phyloP scores from a whole-genome alignment of 2,329 filamentous ascomycete genomes.

The Alternaria brassicicola region DNA sequence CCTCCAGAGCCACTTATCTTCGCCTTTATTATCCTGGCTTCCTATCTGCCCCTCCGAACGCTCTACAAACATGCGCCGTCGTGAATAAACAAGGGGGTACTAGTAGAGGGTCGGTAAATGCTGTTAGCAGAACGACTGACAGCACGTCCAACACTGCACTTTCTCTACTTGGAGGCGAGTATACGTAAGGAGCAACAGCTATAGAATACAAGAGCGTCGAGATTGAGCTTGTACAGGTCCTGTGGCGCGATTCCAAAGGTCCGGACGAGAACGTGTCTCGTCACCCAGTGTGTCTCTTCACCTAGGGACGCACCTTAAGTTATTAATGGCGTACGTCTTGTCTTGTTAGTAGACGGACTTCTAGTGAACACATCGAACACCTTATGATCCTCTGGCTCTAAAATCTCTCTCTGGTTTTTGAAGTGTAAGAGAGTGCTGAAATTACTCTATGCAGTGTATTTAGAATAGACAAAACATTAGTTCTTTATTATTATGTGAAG shows the following conservation, averaged over 20 bases:
- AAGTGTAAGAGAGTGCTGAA: background rate
- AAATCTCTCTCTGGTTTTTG: background rate
- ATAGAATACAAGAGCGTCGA: background rate
- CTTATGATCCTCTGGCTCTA: background rate
- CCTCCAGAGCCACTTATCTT: no score
- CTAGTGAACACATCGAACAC: background rate
- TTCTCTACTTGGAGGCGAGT: background rate
- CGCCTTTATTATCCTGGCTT: no score
- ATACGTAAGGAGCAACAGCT: background rate
- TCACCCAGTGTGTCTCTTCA: background rate
- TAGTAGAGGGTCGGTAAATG: background rate
- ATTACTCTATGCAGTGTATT: background rate
- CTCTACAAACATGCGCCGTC: no score
- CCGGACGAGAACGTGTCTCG: background rate
- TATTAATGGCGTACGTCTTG: no score
- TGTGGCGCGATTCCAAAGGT: background rate
- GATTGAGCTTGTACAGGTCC: background rate
- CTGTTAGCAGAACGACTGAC: background rate
- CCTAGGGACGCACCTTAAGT: background rate
- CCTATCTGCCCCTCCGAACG: no score
- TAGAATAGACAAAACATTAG: background rate
- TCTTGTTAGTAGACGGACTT: background rate
- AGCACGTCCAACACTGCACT: background rate
- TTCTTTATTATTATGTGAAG: background rate
- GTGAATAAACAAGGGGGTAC: no score